phyloP scores from a whole-genome alignment of 2,329 filamentous ascomycete genomes.

The Bipolaris oryzae region DNA sequence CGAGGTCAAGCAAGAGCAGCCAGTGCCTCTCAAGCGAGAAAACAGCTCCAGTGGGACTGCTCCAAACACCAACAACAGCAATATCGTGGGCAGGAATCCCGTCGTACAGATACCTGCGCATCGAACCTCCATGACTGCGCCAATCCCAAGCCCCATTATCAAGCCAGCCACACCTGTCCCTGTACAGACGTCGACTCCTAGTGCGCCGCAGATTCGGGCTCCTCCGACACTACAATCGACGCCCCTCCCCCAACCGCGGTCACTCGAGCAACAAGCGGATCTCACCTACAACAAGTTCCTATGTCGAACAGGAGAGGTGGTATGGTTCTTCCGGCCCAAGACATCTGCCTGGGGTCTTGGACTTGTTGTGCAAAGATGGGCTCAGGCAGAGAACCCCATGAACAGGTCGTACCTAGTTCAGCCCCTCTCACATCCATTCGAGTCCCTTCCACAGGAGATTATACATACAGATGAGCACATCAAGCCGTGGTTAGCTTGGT shows the following conservation, averaged over 20 bases:
- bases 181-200: slow-evolving; percentile 9
- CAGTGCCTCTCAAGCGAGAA: slow-evolving; percentile 37
- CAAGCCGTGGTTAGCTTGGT: slow-evolving; percentile 65
- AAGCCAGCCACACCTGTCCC: slow-evolving; percentile 22
- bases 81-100: slow-evolving; percentile 23
- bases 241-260: slow-evolving; percentile 50
- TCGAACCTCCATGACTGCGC: slow-evolving; percentile 25
- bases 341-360: slow-evolving; percentile 60
- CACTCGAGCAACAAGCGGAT: slow-evolving; percentile 58
- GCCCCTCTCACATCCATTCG: slow-evolving; percentile 56
- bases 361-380: slow-evolving; percentile 56
- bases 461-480: slow-evolving; percentile 54
- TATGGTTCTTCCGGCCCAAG: slow-evolving; percentile 60
- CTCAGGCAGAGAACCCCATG: slow-evolving; percentile 37
- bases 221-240: slow-evolving; percentile 39
- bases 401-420: slow-evolving; percentile 53
- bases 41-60: slow-evolving; percentile 17
- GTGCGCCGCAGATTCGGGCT: slow-evolving; percentile 27
- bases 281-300: slow-evolving; percentile 55
- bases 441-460: slow-evolving; percentile 49
- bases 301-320: slow-evolving; percentile 61
- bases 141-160: slow-evolving; percentile 30
- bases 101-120: slow-evolving; percentile 37
- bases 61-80: not conserved
- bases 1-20: slow-evolving; percentile 30